Conservation (phyloP, 305 asterid species). For the Rubia peregrina region DNA sequence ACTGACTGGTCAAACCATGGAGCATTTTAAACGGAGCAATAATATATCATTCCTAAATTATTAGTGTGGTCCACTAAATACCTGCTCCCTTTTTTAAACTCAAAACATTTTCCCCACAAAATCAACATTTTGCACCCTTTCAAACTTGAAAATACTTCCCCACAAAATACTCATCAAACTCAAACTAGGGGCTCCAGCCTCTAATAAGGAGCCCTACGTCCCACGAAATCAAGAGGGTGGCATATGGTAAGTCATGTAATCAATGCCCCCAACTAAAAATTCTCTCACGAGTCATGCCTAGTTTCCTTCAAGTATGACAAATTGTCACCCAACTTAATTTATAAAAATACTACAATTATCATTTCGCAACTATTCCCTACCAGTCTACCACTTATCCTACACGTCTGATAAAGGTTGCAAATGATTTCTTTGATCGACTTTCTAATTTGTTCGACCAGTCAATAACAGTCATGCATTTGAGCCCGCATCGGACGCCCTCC, state of each 20-base stretch:
- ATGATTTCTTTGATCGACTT: not conserved
- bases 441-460: no score
- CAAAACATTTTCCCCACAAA: slow-evolving; percentile 17
- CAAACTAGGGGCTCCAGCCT: not conserved
- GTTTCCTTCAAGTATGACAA: not conserved
- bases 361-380: no score
- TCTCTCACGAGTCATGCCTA: not conserved
- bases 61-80: slow-evolving; percentile 17
- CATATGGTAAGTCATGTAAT: not conserved
- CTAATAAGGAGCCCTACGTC: not conserved
- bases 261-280: not conserved
- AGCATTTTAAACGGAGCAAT: slow-evolving; percentile 6
- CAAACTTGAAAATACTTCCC: not conserved
- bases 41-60: slow-evolving; percentile 32
- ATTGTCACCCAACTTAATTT: no score
- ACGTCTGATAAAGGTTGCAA: not conserved
- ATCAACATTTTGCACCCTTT: slow-evolving; percentile 1
- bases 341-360: no score
- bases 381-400: not conserved
- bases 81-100: slow-evolving; percentile 14
- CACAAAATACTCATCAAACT: not conserved
- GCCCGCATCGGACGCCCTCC: no score
- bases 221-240: slow-evolving; percentile 9
- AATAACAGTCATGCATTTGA: no score
- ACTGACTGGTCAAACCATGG: slow-evolving; percentile 12